Evolutionary conservation across 192 early-diverging fungal species (phyloP).

Genomic region (Phycomyces blakesleeanus): DNA sequence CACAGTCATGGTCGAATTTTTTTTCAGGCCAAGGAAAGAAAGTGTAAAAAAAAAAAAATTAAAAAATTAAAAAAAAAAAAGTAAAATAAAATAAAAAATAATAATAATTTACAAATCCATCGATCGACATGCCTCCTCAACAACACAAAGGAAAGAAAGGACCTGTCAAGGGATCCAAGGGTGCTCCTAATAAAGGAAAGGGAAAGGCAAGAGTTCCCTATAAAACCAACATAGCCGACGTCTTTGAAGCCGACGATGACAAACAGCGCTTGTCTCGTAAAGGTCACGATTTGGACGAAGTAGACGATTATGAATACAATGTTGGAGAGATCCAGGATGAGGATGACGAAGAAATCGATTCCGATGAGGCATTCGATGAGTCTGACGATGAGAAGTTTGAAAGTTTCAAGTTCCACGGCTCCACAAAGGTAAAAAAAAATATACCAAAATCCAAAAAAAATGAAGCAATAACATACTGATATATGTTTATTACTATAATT

Average conservation of each 20-base stretch:
- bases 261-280: constrained; percentile 35
- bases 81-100: too few relatives aligned
- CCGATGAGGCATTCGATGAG: constrained; percentile 86
- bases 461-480: background rate
- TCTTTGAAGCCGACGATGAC: constrained; percentile 47
- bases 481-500: background rate
- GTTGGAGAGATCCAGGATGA: constrained; percentile 74
- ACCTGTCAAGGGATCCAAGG: background rate
- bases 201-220: constrained; percentile 3
- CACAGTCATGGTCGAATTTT: too few relatives aligned
- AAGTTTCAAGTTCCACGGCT: constrained; percentile 55
- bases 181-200: constrained; percentile 6
- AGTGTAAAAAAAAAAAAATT: too few relatives aligned
- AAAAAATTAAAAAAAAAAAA: too few relatives aligned
- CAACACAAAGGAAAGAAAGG: constrained; percentile 1
- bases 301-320: constrained; percentile 70
- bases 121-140: constrained; percentile 3
- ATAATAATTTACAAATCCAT: background rate
- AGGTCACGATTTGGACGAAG: constrained; percentile 51
- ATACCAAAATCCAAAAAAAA: constrained; percentile 26
- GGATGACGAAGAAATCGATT: constrained; percentile 93
- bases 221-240: constrained; percentile 12
- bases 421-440: constrained; percentile 40
- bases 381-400: constrained; percentile 83
- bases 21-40: too few relatives aligned